Base-by-base conservation (phyloP, 2,329 filamentous ascomycete species). In the Talaromyces sp. region DNA sequence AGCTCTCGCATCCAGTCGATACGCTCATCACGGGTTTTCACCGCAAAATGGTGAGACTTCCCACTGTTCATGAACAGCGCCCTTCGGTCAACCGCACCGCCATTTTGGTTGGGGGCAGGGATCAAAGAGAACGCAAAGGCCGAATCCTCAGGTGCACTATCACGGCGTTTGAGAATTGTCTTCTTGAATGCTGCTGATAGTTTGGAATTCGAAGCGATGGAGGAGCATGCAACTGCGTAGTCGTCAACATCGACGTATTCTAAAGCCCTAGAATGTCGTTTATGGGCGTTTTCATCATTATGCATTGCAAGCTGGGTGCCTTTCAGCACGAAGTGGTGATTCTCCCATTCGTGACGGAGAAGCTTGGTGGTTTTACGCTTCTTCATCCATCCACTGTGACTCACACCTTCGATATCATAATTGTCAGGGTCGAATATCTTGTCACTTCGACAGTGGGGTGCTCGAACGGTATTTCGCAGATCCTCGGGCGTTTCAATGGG, bases 31-130 rank as follows among this genome's bases (percentile, higher is more conserved):
- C 91, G 84, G 65, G 81, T 85, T 75, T 88, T 88, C 63, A 97
- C 93, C 0, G 93, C 90, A 70, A 97, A 97, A 70, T 97, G 91
- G 68, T 97, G 93, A 40, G 90, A 89, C 81, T 96, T 97, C 64
- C 85, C 85, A 10, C 82, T 85, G 51, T 83, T 65, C 9, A 57
- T 43, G 57, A 76, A 71, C 42, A 72, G 43, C 37, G 60, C 29
- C 39, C 66, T 69, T 14, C 61, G 63, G 70, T 75, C 66, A 78
- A 61, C 50, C 78, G 14, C n/a, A n/a, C 61, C 52, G 67, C 80
- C 83, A 49, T 60, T 77, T 51, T 65, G 73, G 59, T 70, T 80
- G 58, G 70, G 61, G 1, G 75, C 62, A 0, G 77, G 75, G 29
- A 77, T 67, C 6, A 78, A 49, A 0, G 74, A 75, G 52, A 78